phyloP scores from a whole-genome alignment of 2,329 filamentous ascomycete genomes.

The Dactylonectria estremocensis region DNA sequence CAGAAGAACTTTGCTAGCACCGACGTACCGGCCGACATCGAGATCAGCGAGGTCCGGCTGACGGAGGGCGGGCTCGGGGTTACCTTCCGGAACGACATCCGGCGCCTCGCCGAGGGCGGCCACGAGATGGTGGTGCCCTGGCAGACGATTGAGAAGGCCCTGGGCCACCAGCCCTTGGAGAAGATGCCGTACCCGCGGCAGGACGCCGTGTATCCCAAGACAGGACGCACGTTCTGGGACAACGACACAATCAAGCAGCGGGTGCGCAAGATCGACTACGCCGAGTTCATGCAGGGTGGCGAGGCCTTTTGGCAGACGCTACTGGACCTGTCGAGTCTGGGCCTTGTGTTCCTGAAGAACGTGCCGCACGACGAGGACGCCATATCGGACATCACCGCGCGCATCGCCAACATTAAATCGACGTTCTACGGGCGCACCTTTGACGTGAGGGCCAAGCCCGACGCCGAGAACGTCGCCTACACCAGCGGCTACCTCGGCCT shows the following conservation, averaged over 20 bases:
- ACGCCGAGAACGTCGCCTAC: slow-evolving; percentile 94
- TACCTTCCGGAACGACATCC: slow-evolving; percentile 69
- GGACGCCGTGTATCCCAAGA: slow-evolving; percentile 50
- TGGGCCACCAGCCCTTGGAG: slow-evolving; percentile 44
- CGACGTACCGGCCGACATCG: slow-evolving; percentile 56
- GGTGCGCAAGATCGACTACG: slow-evolving; percentile 76
- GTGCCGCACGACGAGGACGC: slow-evolving; percentile 78
- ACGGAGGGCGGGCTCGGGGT: slow-evolving; percentile 65
- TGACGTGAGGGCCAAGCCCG: slow-evolving; percentile 84
- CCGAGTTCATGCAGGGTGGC: slow-evolving; percentile 77
- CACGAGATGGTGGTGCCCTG: slow-evolving; percentile 55
- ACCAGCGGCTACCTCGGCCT: slow-evolving; percentile 86
- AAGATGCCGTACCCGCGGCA: slow-evolving; percentile 44
- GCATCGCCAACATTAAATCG: slow-evolving; percentile 84
- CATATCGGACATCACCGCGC: slow-evolving; percentile 77
- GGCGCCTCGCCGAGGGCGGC: slow-evolving; percentile 48
- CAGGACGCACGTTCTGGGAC: slow-evolving; percentile 61
- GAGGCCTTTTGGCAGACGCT: slow-evolving; percentile 73
- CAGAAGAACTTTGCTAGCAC: slow-evolving; percentile 68
- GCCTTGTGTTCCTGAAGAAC: slow-evolving; percentile 82
- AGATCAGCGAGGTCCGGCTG: slow-evolving; percentile 50
- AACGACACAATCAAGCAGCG: slow-evolving; percentile 53
- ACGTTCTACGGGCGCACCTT: slow-evolving; percentile 95
- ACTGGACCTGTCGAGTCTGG: slow-evolving; percentile 73
- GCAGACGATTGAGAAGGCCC: slow-evolving; percentile 54